Evolutionary conservation across 139 green algal genomes (phyloP), one percentile per base, ranked within the genome.

Genomic region (Chlorella sp.): DNA sequence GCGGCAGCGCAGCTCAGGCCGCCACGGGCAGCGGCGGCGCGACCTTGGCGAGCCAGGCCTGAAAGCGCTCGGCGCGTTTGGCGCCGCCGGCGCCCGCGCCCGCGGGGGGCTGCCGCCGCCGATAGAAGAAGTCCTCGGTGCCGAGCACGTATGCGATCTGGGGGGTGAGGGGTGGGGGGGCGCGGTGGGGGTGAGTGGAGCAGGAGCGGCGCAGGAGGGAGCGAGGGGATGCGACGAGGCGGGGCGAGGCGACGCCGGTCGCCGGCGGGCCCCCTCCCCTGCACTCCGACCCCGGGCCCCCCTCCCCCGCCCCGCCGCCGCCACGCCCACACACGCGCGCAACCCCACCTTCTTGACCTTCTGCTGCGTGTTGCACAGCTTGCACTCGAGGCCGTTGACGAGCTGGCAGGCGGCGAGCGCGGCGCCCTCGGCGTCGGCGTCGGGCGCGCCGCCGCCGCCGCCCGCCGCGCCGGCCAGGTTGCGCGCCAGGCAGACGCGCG

Each of bases 361-460:
- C 31, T 63, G 75, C 72, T 73, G 58, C 43, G 58, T 55, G 41
- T 41, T 71, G 51, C 68, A 65, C 36, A 82, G 64, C 61, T 98
- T 98, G 94, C 94, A 98, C 87, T 98, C 95, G 35, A 98, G 90
- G 1, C 95, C 93, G 61, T 98, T 98, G 25, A 80, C 62, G 27
- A 92, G 68, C 14, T 79, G 46, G n/a, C n/a, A n/a, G 29, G 87
- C 79, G 15, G 75, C 74, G 9, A 73, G 36, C 46, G 88, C 73
- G 38, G 67, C 77, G n/a, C 58, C 69, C 43, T 79, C 78, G 31
- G 69, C 71, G 14, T 35, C 60, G 66, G 51, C 58, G 9, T 67
- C 38, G 38, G 27, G 35, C 41, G 55, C 51, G 2, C 15, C 50
- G 55, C 21, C 55, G 53, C 45, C 53, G 31, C 48, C 68, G 21